These are phyloP conservation scores for Liriodendron chinense DNA, from an alignment of 164 flowering plant species.

Conservation along the genomic window DNA sequence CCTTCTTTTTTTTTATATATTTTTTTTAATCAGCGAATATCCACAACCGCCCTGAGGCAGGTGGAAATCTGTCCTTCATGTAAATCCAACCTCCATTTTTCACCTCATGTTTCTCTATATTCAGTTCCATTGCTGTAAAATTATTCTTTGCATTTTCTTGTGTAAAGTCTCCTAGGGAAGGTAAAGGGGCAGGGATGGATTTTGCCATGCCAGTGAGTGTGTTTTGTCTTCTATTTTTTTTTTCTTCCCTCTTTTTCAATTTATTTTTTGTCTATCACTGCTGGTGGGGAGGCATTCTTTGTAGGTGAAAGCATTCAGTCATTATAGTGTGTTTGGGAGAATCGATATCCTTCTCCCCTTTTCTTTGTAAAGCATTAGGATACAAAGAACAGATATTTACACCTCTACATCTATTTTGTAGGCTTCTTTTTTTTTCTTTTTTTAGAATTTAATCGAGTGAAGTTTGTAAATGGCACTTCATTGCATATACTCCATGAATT, in stretches of 20 bases:
- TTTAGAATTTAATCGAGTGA: no score
- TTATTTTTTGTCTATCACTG: conserved; percentile 16
- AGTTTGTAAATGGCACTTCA: no score
- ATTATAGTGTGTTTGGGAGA: conserved; percentile 14
- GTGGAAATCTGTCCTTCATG: conserved; percentile 12
- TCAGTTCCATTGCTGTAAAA: conserved; percentile 29
- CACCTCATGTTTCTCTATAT: neutral
- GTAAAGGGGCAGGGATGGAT: conserved; percentile 18
- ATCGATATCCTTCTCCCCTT: conserved; percentile 16
- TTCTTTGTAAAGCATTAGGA: conserved; percentile 24
- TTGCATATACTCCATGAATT: no score
- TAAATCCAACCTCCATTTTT: conserved; percentile 28
- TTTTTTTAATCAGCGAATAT: conserved; percentile 2
- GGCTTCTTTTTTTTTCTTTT: no score
- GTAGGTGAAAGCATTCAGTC: conserved; percentile 18
- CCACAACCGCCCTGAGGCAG: neutral
- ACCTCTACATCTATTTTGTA: no score
- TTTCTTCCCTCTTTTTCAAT: neutral
- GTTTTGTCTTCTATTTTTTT: conserved; percentile 1
- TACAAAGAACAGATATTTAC: neutral
- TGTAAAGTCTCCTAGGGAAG: conserved; percentile 32
- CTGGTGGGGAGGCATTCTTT: conserved; percentile 31
- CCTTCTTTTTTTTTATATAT: neutral
- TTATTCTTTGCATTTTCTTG: conserved; percentile 30
- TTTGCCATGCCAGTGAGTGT: conserved; percentile 13